Percentiles rank a stretch among this genome's conserved stretches.
Evolutionary conservation across 257 asterid genomes (phyloP).

Genomic region (Leptodermis oblonga): DNA sequence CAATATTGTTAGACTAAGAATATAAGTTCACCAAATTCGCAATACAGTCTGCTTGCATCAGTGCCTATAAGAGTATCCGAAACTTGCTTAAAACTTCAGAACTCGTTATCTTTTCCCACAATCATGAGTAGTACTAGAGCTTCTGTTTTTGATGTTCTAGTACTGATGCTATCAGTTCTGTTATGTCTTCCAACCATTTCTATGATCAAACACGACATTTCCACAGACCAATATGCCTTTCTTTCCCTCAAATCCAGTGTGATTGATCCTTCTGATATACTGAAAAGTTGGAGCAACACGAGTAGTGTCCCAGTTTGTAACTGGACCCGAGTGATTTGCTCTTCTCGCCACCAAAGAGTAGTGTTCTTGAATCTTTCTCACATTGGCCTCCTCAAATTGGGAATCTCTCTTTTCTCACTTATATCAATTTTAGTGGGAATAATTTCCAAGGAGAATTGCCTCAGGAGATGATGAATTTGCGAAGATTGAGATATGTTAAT

Average conservation of each 20-base stretch:
- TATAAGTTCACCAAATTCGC: too few relatives aligned
- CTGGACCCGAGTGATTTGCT: conserved; percentile 14
- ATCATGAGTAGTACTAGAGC: too few relatives aligned
- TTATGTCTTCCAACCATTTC: not conserved
- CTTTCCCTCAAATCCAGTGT: conserved; percentile 3
- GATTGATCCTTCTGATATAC: not conserved
- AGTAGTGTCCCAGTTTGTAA: not conserved
- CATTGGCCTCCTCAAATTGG: conserved; percentile 6
- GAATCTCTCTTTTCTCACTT: conserved; percentile 19
- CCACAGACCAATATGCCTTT: conserved; percentile 8
- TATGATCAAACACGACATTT: not conserved
- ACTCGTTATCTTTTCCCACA: too few relatives aligned
- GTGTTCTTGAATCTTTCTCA: too few relatives aligned
- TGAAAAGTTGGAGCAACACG: conserved; percentile 10
- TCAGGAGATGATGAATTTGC: not conserved
- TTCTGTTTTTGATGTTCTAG: too few relatives aligned
- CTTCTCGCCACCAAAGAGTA: not conserved
- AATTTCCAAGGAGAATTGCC: conserved; percentile 23
- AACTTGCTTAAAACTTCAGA: too few relatives aligned
- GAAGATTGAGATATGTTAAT: conserved; percentile 6
- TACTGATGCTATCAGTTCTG: too few relatives aligned
- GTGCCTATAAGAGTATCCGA: too few relatives aligned
- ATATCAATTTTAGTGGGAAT: conserved; percentile 22
- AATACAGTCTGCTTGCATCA: too few relatives aligned
- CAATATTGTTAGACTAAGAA: too few relatives aligned